phyloP scores from a whole-genome alignment of 345 rosid species.

The Anastatica hierochuntica region DNA sequence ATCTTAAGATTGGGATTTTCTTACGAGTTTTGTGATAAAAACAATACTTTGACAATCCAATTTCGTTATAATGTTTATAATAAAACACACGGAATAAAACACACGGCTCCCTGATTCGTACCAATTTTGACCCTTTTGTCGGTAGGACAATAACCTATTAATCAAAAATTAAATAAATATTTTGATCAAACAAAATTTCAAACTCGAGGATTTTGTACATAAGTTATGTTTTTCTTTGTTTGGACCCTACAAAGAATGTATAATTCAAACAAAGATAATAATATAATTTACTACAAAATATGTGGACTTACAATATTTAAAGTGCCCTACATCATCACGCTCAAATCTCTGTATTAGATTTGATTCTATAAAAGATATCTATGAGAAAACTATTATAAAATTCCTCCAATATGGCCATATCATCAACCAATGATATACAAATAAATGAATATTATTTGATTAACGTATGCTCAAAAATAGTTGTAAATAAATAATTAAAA shows the following conservation, averaged over 20 bases:
- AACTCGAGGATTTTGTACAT: neutral
- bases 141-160: conserved; percentile 14
- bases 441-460: neutral
- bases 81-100: conserved; percentile 1
- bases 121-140: conserved; percentile 19
- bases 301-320: conserved; percentile 4
- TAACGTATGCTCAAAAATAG: neutral
- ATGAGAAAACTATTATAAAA: conserved; percentile 1
- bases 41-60: neutral
- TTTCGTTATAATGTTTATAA: neutral
- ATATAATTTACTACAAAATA: neutral
- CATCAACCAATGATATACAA: conserved; percentile 19
- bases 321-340: conserved; percentile 17
- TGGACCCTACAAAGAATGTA: conserved; percentile 15
- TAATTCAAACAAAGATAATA: conserved; percentile 1
- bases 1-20: too few relatives aligned
- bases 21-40: too few relatives aligned
- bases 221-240: neutral
- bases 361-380: conserved; percentile 14
- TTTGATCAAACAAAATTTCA: conserved; percentile 10
- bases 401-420: conserved; percentile 5
- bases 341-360: conserved; percentile 27
- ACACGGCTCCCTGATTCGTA: conserved; percentile 14
- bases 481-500: neutral
- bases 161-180: neutral